Percentiles rank a stretch among this genome's conserved stretches.
Evolutionary conservation across 257 asterid genomes (phyloP).

Genomic region (Plectranthus barbatus): DNA sequence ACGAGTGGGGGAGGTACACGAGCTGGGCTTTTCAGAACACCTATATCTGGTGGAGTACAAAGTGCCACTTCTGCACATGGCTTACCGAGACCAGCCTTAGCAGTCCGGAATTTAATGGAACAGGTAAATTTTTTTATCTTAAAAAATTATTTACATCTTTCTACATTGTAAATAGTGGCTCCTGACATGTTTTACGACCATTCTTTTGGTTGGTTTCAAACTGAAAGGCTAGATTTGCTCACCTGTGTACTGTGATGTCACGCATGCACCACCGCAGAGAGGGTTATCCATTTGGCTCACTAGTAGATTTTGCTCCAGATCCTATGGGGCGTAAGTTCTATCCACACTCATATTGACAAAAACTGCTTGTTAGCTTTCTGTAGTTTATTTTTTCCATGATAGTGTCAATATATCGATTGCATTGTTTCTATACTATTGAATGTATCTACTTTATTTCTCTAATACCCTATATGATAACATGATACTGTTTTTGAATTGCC

Average conservation of each 20-base stretch:
- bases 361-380: background rate
- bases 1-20: slow-evolving; percentile 64
- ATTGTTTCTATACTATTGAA: no score
- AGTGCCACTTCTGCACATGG: slow-evolving; percentile 98
- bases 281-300: slow-evolving; percentile 98
- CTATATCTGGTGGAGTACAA: slow-evolving; percentile 98
- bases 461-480: background rate
- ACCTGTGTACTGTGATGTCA: slow-evolving; percentile 90
- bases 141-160: background rate
- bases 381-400: background rate
- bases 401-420: slow-evolving; percentile 3
- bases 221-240: slow-evolving; percentile 95
- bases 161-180: background rate
- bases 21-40: slow-evolving; percentile 94
- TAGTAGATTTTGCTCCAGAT: slow-evolving; percentile 95
- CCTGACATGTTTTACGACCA: slow-evolving; percentile 13
- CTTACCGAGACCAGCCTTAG: slow-evolving; percentile 89
- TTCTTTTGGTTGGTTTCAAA: slow-evolving; percentile 7
- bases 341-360: background rate
- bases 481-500: background rate
- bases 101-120: slow-evolving; percentile 96
- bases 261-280: slow-evolving; percentile 94
- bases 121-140: slow-evolving; percentile 42
- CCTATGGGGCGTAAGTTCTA: slow-evolving; percentile 59
- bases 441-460: no score